phyloP scores from a whole-genome alignment of 2,329 filamentous ascomycete species.

The Pyricularia sp. region DNA sequence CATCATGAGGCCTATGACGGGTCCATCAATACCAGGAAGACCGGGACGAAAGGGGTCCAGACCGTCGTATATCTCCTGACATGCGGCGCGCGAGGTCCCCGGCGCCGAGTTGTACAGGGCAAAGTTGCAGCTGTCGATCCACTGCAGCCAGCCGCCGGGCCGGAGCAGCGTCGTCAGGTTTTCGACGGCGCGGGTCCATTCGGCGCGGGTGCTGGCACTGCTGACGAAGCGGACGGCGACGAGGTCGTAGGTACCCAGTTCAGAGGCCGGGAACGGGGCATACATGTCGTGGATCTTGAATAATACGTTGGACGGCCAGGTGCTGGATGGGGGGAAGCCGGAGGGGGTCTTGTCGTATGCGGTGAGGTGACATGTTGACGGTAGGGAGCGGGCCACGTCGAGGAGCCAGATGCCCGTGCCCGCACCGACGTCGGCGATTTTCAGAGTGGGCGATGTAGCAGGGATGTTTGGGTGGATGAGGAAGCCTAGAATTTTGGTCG shows the following conservation, averaged over 20 bases:
- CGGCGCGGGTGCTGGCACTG: slow-evolving; percentile 11
- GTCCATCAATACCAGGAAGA: background rate
- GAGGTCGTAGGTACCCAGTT: slow-evolving; percentile 15
- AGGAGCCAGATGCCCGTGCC: slow-evolving; percentile 13
- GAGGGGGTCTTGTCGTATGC: slow-evolving; percentile 16
- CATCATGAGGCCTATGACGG: slow-evolving; percentile 11
- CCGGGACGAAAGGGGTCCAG: slow-evolving; percentile 6
- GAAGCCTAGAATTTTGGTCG: slow-evolving; percentile 10
- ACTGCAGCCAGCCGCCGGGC: slow-evolving; percentile 13
- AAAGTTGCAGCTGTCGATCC: slow-evolving; percentile 11
- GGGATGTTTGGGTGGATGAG: slow-evolving; percentile 10
- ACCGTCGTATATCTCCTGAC: slow-evolving; percentile 8
- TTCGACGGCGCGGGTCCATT: slow-evolving; percentile 8
- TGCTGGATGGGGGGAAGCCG: slow-evolving; percentile 11
- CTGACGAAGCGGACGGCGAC: slow-evolving; percentile 17
- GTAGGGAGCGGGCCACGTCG: slow-evolving; percentile 9
- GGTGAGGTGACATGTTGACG: slow-evolving; percentile 10
- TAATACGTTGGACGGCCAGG: slow-evolving; percentile 12
- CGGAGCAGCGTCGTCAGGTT: slow-evolving; percentile 14
- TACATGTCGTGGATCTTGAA: slow-evolving; percentile 15
- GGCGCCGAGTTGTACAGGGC: slow-evolving; percentile 6
- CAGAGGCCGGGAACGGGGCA: slow-evolving; percentile 12
- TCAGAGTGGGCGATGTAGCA: background rate
- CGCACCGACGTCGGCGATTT: slow-evolving; percentile 10
- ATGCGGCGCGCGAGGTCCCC: slow-evolving; percentile 7